Percentiles rank a stretch among this genome's conserved stretches.
These are phyloP conservation scores for Dictyophora rubrovolvata DNA, from an alignment of 768 basidiomycete genomes.

Conservation along the genomic window DNA sequence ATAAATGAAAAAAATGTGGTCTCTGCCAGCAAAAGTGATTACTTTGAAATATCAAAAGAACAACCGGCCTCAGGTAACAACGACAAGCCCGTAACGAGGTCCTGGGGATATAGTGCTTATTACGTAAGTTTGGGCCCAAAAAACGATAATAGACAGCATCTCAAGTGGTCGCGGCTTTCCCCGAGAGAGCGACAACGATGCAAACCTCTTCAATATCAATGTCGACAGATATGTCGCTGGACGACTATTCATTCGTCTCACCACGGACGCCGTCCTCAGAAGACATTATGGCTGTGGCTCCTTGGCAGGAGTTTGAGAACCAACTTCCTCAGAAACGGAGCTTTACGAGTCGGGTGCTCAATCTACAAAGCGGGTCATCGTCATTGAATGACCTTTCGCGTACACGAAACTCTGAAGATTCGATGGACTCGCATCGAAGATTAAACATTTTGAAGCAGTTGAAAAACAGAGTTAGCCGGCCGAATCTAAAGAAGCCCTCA, in stretches of 20 bases:
- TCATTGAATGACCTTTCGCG: neutral
- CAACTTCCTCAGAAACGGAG: neutral
- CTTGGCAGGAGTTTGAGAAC: neutral
- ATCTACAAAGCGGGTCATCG: neutral
- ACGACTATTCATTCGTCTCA: neutral
- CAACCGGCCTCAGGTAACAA: neutral
- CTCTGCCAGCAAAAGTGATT: neutral
- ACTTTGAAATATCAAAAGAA: neutral
- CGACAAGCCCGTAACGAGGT: neutral
- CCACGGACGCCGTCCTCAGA: neutral
- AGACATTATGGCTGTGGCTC: slow-evolving; percentile 1
- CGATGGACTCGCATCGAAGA: neutral
- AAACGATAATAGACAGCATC: neutral
- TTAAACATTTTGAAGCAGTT: neutral
- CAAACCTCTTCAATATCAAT: neutral
- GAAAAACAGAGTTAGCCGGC: slow-evolving; percentile 1
- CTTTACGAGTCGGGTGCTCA: neutral
- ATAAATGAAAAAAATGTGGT: neutral
- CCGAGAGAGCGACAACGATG: slow-evolving; percentile 1
- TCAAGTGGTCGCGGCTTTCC: neutral
- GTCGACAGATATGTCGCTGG: slow-evolving; percentile 6
- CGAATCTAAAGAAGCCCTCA: neutral
- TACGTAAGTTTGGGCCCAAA: neutral
- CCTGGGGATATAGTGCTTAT: neutral
- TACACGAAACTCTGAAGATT: neutral